Base-by-base conservation (phyloP, 2,329 filamentous ascomycete genomes). In the Penicillium sp. region DNA sequence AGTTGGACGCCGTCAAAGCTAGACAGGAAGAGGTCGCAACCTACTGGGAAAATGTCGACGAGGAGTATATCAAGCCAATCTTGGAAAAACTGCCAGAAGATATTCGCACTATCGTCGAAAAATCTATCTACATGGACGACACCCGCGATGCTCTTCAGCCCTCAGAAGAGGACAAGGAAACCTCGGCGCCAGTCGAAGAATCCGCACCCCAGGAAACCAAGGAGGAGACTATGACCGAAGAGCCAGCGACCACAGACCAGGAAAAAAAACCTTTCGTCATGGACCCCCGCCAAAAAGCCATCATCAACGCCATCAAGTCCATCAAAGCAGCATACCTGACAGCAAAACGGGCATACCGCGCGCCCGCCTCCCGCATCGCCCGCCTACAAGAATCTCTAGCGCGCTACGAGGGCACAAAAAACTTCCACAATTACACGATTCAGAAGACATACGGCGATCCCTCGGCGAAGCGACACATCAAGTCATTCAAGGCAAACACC, bases 371-470 rank as follows among this genome's bases (percentile, higher is more conserved):
- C 18, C 91, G 94, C 8, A 80, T 94, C 44, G 76, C 83, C 27
- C 86, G 88, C 56, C 84, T 99, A 2, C 90, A 96, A 71, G 81
- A 84, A 32, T 86, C 86, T 0, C 81, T 99, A 9, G 75, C 84
- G 65, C 79, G 82, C 61, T 99, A 94, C 74, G 75, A 88, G 9
- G 94, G 94, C 59, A 97, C 92, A 4, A 83, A 82, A 66, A 96
- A 96, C 78, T 99, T 88, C 79, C 92, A 97, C 82, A 99, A 99
- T 80, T 99, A 95, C 79, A 99, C 94, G 2, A 85, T 99, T 53
- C 88, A 94, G 63, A 99, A 97, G 76, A 79, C 83, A 0, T 86
- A 82, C 76, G 82, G 78, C 35, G 94, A 99, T 69, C 84, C 91
- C 0, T 95, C 91, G 0, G 86, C 91, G 11, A 94, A 93, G 74